Base-by-base conservation (phyloP, 345 rosid genomes). In the Turritis glabra region DNA sequence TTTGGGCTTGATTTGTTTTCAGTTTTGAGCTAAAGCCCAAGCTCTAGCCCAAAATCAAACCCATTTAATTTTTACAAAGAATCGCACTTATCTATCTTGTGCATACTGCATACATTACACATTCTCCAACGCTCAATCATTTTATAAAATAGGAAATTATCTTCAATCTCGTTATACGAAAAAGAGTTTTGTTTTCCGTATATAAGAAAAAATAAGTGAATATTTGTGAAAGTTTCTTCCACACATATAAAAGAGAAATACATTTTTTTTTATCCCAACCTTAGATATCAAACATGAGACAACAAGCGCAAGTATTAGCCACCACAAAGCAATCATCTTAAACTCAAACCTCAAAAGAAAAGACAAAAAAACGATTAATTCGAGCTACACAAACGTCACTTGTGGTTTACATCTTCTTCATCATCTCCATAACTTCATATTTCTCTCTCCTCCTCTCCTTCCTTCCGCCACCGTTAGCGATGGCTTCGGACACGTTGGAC, bases 401-500 rank as follows among this genome's bases (percentile, higher is more conserved):
- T 56, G 76, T 71, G 72, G 66, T 66, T 38, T 14, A 37, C 47
- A 54, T 50, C 55, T 48, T 77, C 66, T 35, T 77, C 75, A 30
- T 46, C 65, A 33, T 76, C 65, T 41, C 30, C 27, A 59, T 47
- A 47, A 27, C 57, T 65, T 33, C 66, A 53, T 53, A 11, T n/a
- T 33, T 43, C 2, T 1, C 12, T 35, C n/a, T 55, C 17, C 5
- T 26, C 40, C 43, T 26, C 58, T 58, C 18, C 30, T 50, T 48
- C 47, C 53, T 41, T 43, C 60, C 3, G 19, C 72, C 61, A 11
- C 82, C 70, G 82, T 86, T 84, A 82, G 65, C 17, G 9, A 64
- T 76, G 80, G 46, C 75, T 58, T 77, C 5, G 55, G 99, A 95
- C 85, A 79, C 88, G 8, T 85, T 88, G 21, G 99, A 95, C 86